These are phyloP conservation scores for Penicillium brevicompactum DNA, from an alignment of 2,329 filamentous ascomycete genomes.

Conservation along the genomic window DNA sequence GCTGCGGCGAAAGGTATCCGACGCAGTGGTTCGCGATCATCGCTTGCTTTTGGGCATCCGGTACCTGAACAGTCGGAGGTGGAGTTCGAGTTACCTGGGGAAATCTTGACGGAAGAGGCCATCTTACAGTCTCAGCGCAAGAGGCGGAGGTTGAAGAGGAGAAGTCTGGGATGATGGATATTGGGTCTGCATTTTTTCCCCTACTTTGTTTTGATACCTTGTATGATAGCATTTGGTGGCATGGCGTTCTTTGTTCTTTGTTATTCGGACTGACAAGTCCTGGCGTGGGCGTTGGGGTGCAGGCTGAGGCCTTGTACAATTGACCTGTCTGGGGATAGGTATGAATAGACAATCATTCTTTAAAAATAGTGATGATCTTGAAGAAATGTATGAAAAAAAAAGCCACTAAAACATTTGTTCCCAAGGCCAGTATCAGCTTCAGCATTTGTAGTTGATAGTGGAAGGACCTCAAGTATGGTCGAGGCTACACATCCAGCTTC, in stretches of 20 bases:
- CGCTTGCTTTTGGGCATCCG: constrained; percentile 76
- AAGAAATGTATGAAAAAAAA: not conserved
- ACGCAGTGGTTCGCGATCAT: constrained; percentile 63
- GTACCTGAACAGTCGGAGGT: constrained; percentile 70
- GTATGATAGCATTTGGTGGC: not conserved
- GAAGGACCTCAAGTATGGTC: too few species aligned
- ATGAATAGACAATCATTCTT: not conserved
- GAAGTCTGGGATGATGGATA: constrained; percentile 22
- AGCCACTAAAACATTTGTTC: not conserved
- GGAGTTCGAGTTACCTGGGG: constrained; percentile 76
- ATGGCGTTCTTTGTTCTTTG: not conserved
- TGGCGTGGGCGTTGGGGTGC: not conserved
- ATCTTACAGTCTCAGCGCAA: constrained; percentile 45
- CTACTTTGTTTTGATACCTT: not conserved
- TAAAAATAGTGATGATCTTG: not conserved
- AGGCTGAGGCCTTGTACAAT: not conserved
- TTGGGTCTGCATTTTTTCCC: not conserved
- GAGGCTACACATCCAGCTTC: too few species aligned
- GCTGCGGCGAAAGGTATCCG: constrained; percentile 54
- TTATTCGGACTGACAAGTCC: not conserved
- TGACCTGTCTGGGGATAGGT: not conserved
- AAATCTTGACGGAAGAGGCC: constrained; percentile 50
- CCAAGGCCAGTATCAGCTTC: not conserved
- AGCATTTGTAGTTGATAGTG: too few species aligned
- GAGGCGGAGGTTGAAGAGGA: constrained; percentile 38